Base-by-base conservation (phyloP, 176 grass and related monocot genomes). In the Alopecurus myosuroides region DNA sequence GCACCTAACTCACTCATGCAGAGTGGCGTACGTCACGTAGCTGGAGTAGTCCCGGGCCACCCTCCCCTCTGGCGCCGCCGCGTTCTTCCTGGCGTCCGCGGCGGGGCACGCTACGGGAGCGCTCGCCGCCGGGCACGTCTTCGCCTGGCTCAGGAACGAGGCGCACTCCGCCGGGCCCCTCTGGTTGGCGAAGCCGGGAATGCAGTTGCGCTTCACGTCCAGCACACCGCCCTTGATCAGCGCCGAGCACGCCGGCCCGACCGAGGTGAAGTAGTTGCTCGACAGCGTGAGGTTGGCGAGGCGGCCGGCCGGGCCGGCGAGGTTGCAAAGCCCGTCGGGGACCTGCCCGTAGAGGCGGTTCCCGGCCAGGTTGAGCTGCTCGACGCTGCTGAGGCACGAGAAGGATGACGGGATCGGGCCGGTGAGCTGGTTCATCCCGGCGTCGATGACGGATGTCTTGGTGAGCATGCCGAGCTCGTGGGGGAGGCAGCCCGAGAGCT, bases 211-310 rank as follows among this genome's bases (percentile, higher is more conserved):
- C 34, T 85, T 90, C 19, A 97, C 81, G 80, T 94, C 81, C 3
- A 97, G 56, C 5, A 74, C 6, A 4, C 83, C 73, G 33, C 79
- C 66, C 19, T 80, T 77, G 62, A 97, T 77, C 19, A 97, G 42
- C 1, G 7, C 2, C n/a, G 40, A 22, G 85, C 94, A 97, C 11
- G 64, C 60, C 25, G 85, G 80, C 11, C 82, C 92, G 9, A 92
- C 18, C 2, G 91, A 97, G 0, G 89, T 94, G 55, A 97, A 92
- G 92, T 90, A 97, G 91, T 97, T 97, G 87, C 72, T 63, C 5
- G 89, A 94, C 1, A 97, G 82, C 9, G 91, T 86, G 31, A 97
- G 79, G 63, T 97, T 96, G 42, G 23, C 11, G 68, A 97, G 92
- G 41, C 77, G 69, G 42, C 92, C 88, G 11, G 46, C 44, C 0